Conservation (phyloP, 2,329 filamentous ascomycete species). For the Aspergillus transmontanensis region DNA sequence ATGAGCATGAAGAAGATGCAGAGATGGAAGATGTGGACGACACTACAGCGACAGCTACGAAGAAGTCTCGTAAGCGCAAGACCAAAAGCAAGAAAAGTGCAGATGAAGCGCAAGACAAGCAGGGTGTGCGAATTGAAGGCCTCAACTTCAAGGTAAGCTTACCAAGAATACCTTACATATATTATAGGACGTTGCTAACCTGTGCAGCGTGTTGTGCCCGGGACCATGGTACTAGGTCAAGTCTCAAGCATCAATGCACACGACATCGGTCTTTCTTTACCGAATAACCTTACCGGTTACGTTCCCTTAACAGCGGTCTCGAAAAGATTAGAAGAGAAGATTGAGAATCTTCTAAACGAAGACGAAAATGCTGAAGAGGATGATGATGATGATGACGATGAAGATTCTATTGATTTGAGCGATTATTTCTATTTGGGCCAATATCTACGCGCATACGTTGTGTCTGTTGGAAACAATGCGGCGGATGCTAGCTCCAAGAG, state of each 20-base stretch:
- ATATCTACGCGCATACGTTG: conserved; percentile 81
- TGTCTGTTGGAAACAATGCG: conserved; percentile 68
- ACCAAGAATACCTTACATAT: background rate
- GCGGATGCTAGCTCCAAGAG: conserved; percentile 59
- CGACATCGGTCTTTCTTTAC: conserved; percentile 78
- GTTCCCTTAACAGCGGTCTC: conserved; percentile 93
- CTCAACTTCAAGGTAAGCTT: conserved; percentile 79
- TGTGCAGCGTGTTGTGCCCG: conserved; percentile 74
- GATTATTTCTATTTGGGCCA: conserved; percentile 80
- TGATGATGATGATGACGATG: conserved; percentile 55
- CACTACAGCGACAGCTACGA: conserved; percentile 33
- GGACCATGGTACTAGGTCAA: conserved; percentile 85
- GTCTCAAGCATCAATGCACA: conserved; percentile 78
- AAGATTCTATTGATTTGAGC: conserved; percentile 70
- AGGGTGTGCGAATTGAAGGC: conserved; percentile 74
- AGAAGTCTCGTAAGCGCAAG: conserved; percentile 43
- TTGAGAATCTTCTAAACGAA: conserved; percentile 68
- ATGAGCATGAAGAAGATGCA: conserved; percentile 59
- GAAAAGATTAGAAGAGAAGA: conserved; percentile 70
- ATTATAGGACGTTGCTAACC: conserved; percentile 33
- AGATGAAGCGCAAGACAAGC: conserved; percentile 52
- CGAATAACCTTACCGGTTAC: conserved; percentile 90
- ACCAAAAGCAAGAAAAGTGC: conserved; percentile 54
- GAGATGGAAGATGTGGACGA: conserved; percentile 53
- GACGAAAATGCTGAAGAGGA: conserved; percentile 50